Evolutionary conservation across 2,329 filamentous ascomycete genomes (phyloP), one percentile per base, ranked within the genome.

Genomic region (Parafenestella ontariensis): DNA sequence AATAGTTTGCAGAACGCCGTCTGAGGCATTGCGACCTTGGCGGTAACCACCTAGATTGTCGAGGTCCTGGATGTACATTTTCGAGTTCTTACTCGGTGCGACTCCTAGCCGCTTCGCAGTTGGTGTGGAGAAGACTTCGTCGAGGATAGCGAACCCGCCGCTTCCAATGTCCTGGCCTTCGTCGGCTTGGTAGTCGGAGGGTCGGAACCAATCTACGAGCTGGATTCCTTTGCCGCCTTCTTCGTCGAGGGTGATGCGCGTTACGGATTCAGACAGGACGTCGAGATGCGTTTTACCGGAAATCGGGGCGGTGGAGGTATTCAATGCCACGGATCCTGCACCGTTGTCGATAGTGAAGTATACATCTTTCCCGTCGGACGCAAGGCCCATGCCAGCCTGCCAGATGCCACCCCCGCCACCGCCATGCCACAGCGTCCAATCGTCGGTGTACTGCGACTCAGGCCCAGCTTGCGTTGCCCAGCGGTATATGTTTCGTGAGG

Each of bases 71-170:
- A 70, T 42, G 42, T 69, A 69, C 55, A 69, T 56, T 39, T 64
- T 66, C 11, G 68, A 65, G 24, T 71, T 73, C 42, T 70, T 73
- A 18, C 72, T 68, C 8, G 62, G 65, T 6, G 67, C 63, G 11
- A 74, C 57, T 13, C 62, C 70, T 13, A 75, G 62, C 15, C 65
- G 57, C 15, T 46, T 49, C 5, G 65, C 63, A 56, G 8, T 17
- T 46, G 13, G 63, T 64, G 4, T 48, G 60, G 45, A 73, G 67
- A n/a, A 28, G 51, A 46, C 1, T 17, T 49, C 9, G 55, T 61
- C 58, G 15, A 69, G 64, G 2, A 70, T 17, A 1, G 61, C 54
- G 28, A 61, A 41, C 0, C 61, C 52, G 17, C 59, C 58, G 36
- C 57, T 56, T 13, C 59, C 65, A 24, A 70, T 61, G 9, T 58